Percentiles rank a stretch among this genome's conserved stretches.
Conservation (phyloP, 805 yeast genomes). For the Kodamaea fukazawae region DNA sequence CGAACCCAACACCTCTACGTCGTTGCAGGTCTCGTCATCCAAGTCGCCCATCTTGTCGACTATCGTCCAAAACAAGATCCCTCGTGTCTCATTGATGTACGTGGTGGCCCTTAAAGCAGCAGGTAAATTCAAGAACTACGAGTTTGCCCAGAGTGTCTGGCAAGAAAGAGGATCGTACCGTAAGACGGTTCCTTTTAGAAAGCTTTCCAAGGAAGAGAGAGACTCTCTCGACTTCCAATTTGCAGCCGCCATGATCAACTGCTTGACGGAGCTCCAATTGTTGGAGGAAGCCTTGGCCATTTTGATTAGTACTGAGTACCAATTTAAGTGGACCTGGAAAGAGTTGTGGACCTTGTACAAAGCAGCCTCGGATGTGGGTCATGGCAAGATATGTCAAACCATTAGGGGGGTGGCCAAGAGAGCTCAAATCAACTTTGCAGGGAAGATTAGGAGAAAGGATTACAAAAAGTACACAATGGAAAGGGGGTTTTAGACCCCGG, state of each 20-base stretch:
- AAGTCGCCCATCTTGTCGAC: slow-evolving; percentile 21
- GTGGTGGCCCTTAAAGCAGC: slow-evolving; percentile 67
- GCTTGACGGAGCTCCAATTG: slow-evolving; percentile 53
- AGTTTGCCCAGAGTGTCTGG: slow-evolving; percentile 70
- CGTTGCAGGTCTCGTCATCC: slow-evolving; percentile 10
- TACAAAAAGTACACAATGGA: slow-evolving; percentile 30
- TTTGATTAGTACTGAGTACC: slow-evolving; percentile 61
- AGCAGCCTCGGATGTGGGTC: slow-evolving; percentile 33
- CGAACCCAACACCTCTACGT: background rate
- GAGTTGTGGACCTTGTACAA: slow-evolving; percentile 29
- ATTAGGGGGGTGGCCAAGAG: slow-evolving; percentile 33
- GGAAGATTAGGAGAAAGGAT: slow-evolving; percentile 37
- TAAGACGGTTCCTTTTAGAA: slow-evolving; percentile 48
- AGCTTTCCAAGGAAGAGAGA: slow-evolving; percentile 32
- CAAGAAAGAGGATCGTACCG: slow-evolving; percentile 74
- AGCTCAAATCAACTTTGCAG: slow-evolving; percentile 36
- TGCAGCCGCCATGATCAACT: slow-evolving; percentile 67
- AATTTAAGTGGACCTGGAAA: slow-evolving; percentile 65
- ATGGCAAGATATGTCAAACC: slow-evolving; percentile 26
- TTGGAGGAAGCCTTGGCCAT: slow-evolving; percentile 70
- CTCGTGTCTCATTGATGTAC: slow-evolving; percentile 48
- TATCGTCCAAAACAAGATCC: slow-evolving; percentile 10
- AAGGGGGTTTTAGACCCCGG: slow-evolving; percentile 33
- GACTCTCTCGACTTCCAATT: slow-evolving; percentile 58
- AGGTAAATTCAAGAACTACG: slow-evolving; percentile 48